A percentile compares a stretch with the other conserved stretches of the same genome.
phyloP scores from a whole-genome alignment of 2,329 filamentous ascomycete genomes.

The Penicillium sp. region DNA sequence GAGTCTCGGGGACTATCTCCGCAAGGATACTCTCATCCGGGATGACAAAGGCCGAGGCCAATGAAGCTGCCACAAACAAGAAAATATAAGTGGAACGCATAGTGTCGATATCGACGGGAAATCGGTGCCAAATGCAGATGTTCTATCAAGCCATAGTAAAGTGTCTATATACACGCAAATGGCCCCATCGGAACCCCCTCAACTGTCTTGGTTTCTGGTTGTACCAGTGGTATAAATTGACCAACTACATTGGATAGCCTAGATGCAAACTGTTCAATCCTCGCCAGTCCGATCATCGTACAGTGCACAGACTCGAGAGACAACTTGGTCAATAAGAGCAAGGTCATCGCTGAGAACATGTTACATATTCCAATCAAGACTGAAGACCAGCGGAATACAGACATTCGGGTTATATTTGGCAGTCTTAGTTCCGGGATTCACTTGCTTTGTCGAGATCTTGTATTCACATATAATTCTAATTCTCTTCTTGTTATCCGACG shows the following conservation, averaged over 20 bases:
- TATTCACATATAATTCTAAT: neutral
- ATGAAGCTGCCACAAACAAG: neutral
- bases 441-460: neutral
- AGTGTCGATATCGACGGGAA: neutral
- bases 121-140: neutral
- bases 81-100: slow-evolving; percentile 8
- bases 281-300: neutral
- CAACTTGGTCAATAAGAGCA: neutral
- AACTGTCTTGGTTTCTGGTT: neutral
- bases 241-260: neutral
- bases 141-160: neutral
- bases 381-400: neutral
- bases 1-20: neutral
- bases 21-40: slow-evolving; percentile 13
- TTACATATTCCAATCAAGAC: neutral
- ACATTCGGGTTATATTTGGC: neutral
- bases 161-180: neutral
- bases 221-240: neutral
- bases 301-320: neutral
- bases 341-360: neutral
- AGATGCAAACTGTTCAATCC: neutral
- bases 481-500: neutral
- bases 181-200: neutral
- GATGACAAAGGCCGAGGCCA: slow-evolving; percentile 14
- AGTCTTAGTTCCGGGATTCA: neutral